Evolutionary conservation across 495 filamentous ascomycete species (phyloP).

Genomic region (Beverwykella pulmonaria): DNA sequence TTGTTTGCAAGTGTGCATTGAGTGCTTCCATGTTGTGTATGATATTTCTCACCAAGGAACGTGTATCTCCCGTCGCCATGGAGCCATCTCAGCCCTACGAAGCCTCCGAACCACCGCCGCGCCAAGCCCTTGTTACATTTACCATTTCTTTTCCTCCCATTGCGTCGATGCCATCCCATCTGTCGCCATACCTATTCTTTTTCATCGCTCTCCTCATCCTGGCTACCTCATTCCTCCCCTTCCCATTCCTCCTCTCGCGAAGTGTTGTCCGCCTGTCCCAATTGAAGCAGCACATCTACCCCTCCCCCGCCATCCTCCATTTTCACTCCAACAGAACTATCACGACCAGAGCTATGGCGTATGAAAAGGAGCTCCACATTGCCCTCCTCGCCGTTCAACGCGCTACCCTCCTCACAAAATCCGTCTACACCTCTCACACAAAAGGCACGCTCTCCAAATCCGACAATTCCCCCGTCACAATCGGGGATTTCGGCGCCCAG

Average conservation of each 20-base stretch:
- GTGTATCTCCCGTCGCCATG: not conserved
- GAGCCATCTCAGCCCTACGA: not conserved
- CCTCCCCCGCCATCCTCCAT: conserved; percentile 16
- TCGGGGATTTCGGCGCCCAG: conserved; percentile 97
- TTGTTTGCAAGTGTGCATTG: not conserved
- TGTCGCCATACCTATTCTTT: conserved; percentile 2
- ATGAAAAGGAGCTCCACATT: conserved; percentile 79
- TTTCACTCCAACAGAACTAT: conserved; percentile 2
- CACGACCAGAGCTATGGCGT: conserved; percentile 43
- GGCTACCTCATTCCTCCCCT: conserved; percentile 53
- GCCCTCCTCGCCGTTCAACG: conserved; percentile 92
- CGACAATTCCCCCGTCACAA: conserved; percentile 94
- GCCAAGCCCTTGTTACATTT: conserved; percentile 1
- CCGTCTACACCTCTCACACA: conserved; percentile 86
- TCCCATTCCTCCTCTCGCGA: conserved; percentile 51
- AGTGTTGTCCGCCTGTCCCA: conserved; percentile 44
- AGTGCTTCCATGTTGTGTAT: not conserved
- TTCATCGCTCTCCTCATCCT: conserved; percentile 53
- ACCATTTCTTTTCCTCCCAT: not conserved
- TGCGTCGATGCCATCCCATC: not conserved
- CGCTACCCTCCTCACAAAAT: conserved; percentile 83
- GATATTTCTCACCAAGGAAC: not conserved
- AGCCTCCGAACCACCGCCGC: not conserved
- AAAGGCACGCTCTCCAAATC: conserved; percentile 94
- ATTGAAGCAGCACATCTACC: conserved; percentile 40